phyloP scores from a whole-genome alignment of 106 monocot species.

The Cymbidium sinense region DNA sequence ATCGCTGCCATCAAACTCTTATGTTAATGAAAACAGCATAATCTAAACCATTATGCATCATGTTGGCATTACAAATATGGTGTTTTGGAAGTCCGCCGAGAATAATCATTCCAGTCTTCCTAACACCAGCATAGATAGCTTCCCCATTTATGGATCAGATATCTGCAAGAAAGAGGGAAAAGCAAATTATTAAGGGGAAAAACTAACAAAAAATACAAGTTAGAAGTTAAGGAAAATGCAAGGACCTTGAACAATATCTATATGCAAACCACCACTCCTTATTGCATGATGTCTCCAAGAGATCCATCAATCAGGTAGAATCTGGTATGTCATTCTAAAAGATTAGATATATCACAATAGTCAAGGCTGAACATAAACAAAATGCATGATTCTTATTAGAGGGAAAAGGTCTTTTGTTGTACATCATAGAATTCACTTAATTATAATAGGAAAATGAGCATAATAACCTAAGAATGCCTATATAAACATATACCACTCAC shows the following conservation, averaged over 20 bases:
- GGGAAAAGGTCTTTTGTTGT: neutral
- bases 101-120: constrained; percentile 88
- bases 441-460: neutral
- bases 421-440: neutral
- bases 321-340: constrained; percentile 69
- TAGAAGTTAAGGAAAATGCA: neutral
- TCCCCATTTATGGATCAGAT: constrained; percentile 78
- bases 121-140: constrained; percentile 62
- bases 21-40: constrained; percentile 90
- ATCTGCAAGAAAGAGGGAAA: constrained; percentile 39
- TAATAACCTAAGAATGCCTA: neutral
- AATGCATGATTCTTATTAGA: neutral
- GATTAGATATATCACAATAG: neutral
- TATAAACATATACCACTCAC: neutral
- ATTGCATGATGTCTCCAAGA: constrained; percentile 82
- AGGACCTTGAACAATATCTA: constrained; percentile 92
- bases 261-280: constrained; percentile 59
- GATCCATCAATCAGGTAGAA: constrained; percentile 95
- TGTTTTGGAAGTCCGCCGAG: constrained; percentile 93
- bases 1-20: constrained; percentile 97
- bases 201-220: neutral
- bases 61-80: constrained; percentile 89
- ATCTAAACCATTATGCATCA: constrained; percentile 90
- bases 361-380: neutral
- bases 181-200: neutral